phyloP scores from a whole-genome alignment of 225 moss, liverwort and hornwort genomes.

The Physcomitrium patens region DNA sequence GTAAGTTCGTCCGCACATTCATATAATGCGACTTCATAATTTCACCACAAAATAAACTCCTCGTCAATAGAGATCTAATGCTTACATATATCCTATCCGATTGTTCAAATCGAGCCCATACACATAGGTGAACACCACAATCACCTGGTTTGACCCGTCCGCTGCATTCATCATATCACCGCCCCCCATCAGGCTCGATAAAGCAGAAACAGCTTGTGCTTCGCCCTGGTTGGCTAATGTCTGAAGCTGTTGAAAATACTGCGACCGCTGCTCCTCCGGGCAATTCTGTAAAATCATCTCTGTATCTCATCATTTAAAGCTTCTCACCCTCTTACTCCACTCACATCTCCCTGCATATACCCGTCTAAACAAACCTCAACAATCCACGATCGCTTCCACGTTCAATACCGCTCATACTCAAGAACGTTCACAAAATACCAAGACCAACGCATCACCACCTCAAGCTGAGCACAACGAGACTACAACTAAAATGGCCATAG shows the following conservation, averaged over 20 bases:
- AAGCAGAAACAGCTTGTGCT: constrained; percentile 58
- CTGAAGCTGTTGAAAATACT: constrained; percentile 65
- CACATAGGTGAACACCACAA: neutral
- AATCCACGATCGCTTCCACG: neutral
- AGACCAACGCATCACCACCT: neutral
- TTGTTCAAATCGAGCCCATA: neutral
- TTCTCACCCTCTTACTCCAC: neutral
- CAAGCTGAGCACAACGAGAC: neutral
- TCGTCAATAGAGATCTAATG: neutral
- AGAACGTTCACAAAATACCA: neutral
- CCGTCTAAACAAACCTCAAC: neutral
- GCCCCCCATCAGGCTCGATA: constrained; percentile 50
- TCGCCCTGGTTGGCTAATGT: constrained; percentile 72
- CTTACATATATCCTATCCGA: neutral
- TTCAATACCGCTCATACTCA: neutral
- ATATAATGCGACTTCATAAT: neutral
- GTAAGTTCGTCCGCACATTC: neutral
- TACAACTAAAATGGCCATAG: neutral
- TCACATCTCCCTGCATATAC: neutral
- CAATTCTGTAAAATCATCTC: constrained; percentile 45
- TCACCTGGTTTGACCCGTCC: constrained; percentile 50
- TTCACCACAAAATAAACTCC: neutral
- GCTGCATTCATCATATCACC: constrained; percentile 60
- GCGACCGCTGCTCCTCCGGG: constrained; percentile 68
- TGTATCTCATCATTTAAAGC: neutral